Conservation (phyloP, 768 basidiomycete genomes). For the Clitopilus hobsonii region DNA sequence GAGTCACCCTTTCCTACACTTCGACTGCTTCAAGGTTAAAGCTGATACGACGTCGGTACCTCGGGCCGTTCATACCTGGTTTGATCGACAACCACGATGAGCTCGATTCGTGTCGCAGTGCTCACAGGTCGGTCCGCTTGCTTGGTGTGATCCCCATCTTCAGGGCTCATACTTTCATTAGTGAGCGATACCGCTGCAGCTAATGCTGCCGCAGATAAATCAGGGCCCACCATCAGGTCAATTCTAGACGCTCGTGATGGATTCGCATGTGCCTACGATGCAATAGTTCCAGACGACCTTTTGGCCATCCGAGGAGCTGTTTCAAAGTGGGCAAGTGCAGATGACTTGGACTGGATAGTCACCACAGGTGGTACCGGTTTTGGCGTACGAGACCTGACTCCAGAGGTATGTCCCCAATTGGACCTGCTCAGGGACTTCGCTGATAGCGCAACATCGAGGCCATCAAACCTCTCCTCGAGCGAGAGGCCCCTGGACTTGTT, state of each 20-base stretch:
- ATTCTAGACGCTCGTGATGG: constrained; percentile 33
- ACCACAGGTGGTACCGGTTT: constrained; percentile 90
- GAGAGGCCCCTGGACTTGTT: constrained; percentile 65
- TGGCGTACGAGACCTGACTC: constrained; percentile 74
- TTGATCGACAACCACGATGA: constrained; percentile 5
- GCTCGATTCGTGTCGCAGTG: constrained; percentile 21
- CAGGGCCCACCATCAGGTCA: constrained; percentile 58
- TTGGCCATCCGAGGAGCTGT: constrained; percentile 44
- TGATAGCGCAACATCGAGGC: constrained; percentile 32
- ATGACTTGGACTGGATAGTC: constrained; percentile 66
- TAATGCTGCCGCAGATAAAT: constrained; percentile 49
- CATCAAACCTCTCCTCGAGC: constrained; percentile 58
- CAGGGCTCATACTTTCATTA: constrained; percentile 18
- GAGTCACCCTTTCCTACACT: too few species aligned
- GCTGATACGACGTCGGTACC: too few species aligned
- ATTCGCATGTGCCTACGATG: constrained; percentile 29
- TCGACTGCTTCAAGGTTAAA: too few species aligned
- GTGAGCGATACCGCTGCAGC: constrained; percentile 70
- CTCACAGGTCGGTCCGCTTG: constrained; percentile 21
- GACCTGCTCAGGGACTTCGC: background rate
- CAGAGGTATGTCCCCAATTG: constrained; percentile 52
- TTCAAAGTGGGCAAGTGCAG: constrained; percentile 36
- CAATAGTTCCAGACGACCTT: constrained; percentile 67
- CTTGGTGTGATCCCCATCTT: background rate
- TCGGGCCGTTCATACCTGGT: too few species aligned